Conservation (phyloP, 108 stramenopile species). For the Discostella pseudostelligera region DNA sequence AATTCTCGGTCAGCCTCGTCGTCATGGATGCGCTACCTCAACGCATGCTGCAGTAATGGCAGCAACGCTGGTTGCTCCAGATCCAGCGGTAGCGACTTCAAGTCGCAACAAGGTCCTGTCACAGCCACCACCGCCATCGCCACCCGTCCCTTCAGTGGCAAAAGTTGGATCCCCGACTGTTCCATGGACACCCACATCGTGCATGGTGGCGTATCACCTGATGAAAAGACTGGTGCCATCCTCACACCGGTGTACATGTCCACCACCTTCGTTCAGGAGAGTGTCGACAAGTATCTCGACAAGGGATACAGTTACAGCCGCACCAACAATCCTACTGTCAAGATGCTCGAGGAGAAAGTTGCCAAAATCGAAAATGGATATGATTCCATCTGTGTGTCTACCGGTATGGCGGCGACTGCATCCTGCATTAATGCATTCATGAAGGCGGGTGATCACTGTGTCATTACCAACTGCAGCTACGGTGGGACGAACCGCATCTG, state of each 20-base stretch:
- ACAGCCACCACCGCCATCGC: neutral
- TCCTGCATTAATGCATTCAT: slow-evolving; percentile 77
- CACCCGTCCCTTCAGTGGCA: slow-evolving; percentile 26
- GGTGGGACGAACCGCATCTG: slow-evolving; percentile 84
- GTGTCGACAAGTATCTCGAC: slow-evolving; percentile 67
- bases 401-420: slow-evolving; percentile 83
- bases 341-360: slow-evolving; percentile 79
- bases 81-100: neutral
- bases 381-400: slow-evolving; percentile 68
- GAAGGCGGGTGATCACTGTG: slow-evolving; percentile 79
- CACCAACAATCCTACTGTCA: slow-evolving; percentile 79
- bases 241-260: slow-evolving; percentile 72
- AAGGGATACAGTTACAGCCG: slow-evolving; percentile 79
- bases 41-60: slow-evolving; percentile 40
- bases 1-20: slow-evolving; percentile 29
- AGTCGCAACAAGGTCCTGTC: neutral
- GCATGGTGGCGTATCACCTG: slow-evolving; percentile 53
- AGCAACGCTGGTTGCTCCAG: slow-evolving; percentile 5
- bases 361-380: slow-evolving; percentile 79
- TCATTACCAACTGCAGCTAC: slow-evolving; percentile 83
- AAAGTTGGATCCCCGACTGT: slow-evolving; percentile 50
- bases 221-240: slow-evolving; percentile 67
- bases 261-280: slow-evolving; percentile 80
- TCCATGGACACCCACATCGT: slow-evolving; percentile 58
- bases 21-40: slow-evolving; percentile 42